Evolutionary conservation across 2,329 filamentous ascomycete species (phyloP).

Genomic region (Penicillium italicum): DNA sequence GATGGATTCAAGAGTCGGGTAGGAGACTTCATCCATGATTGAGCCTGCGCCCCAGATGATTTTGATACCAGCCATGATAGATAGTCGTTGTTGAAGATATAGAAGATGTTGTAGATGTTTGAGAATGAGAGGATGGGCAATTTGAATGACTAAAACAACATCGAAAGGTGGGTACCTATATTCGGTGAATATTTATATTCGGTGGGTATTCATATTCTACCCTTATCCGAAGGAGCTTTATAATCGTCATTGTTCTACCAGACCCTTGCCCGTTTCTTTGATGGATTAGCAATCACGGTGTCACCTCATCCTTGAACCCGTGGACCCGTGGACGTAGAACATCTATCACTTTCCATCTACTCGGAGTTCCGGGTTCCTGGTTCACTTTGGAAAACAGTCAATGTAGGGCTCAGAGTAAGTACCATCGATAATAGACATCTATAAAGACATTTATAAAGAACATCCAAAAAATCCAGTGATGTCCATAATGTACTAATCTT

Average conservation of each 20-base stretch:
- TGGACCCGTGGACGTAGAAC: not conserved
- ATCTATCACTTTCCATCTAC: not conserved
- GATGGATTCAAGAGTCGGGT: not conserved
- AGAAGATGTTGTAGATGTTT: not conserved
- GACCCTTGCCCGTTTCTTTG: no score
- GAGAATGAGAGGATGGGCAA: not conserved
- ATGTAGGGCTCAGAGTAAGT: no score
- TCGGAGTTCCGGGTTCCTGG: not conserved
- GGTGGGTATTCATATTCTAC: no score
- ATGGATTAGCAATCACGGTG: not conserved
- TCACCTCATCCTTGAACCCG: not conserved
- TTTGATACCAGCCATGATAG: not conserved
- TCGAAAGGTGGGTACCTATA: not conserved
- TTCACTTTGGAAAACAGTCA: no score
- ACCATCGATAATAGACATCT: no score
- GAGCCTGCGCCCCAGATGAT: conserved; percentile 2
- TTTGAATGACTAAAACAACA: not conserved
- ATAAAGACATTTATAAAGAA: no score
- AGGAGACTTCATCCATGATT: not conserved
- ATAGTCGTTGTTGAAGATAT: no score
- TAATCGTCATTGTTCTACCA: not conserved
- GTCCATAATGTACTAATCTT: no score
- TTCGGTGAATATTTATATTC: not conserved
- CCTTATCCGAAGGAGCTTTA: not conserved
- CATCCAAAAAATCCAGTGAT: no score